Evolutionary conservation across 805 yeast species (phyloP).

Genomic region (Ogataea paradorogensis): DNA sequence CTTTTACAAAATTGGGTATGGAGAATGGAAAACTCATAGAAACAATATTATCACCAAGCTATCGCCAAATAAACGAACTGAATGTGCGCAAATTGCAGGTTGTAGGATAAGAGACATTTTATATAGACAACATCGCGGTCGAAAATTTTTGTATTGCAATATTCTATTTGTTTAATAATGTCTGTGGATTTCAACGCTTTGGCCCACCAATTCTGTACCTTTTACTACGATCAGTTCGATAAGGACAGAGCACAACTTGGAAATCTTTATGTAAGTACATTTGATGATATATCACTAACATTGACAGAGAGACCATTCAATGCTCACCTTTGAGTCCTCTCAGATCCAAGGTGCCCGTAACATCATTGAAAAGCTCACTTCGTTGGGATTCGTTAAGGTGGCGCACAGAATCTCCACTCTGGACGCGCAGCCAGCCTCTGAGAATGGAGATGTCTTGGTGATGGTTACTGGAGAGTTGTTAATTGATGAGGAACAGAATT

Average conservation of each 20-base stretch:
- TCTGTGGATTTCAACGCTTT: slow-evolving; percentile 36
- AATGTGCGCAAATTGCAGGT: slow-evolving; percentile 3
- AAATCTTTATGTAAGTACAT: slow-evolving; percentile 64
- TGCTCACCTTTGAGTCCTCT: slow-evolving; percentile 94
- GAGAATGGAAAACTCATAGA: slow-evolving; percentile 5
- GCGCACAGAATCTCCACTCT: slow-evolving; percentile 90
- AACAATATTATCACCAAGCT: slow-evolving; percentile 27
- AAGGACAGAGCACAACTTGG: slow-evolving; percentile 89
- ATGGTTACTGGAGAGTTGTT: slow-evolving; percentile 96
- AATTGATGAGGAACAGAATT: slow-evolving; percentile 89
- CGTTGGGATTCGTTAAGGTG: slow-evolving; percentile 90
- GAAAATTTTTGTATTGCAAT: slow-evolving; percentile 9
- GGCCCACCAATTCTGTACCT: slow-evolving; percentile 78
- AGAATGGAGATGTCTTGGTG: slow-evolving; percentile 87
- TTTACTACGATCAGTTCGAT: slow-evolving; percentile 94
- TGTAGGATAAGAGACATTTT: slow-evolving; percentile 1
- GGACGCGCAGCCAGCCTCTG: slow-evolving; percentile 97
- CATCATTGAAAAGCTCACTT: slow-evolving; percentile 86
- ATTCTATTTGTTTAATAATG: slow-evolving; percentile 17
- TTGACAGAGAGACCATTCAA: slow-evolving; percentile 79
- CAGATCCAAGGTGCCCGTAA: slow-evolving; percentile 93
- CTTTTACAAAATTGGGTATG: slow-evolving; percentile 43
- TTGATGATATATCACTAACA: slow-evolving; percentile 7
- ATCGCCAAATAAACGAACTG: slow-evolving; percentile 28
- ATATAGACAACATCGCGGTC: slow-evolving; percentile 2